Percentiles rank a stretch among this genome's conserved stretches.
Evolutionary conservation across 179 eudicot genomes (phyloP).

Genomic region (Nepenthes alata): DNA sequence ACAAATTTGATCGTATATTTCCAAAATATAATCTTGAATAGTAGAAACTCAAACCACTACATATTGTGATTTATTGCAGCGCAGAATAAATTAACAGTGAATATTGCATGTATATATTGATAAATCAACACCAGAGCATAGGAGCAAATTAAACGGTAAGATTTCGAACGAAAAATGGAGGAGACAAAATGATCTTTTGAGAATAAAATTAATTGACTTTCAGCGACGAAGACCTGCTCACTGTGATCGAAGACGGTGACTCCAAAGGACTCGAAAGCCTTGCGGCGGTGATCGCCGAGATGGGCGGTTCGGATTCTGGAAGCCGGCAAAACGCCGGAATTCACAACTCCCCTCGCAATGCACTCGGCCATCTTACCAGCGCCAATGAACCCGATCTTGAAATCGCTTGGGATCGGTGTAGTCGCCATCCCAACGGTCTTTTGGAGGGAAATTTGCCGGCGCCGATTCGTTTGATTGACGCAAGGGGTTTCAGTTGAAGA

Average conservation of each 20-base stretch:
- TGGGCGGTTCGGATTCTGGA: slow-evolving; percentile 75
- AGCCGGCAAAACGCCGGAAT: slow-evolving; percentile 65
- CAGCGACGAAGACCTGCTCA: slow-evolving; percentile 16
- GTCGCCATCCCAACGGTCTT: background rate
- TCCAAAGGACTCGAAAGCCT: slow-evolving; percentile 71
- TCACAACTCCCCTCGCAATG: slow-evolving; percentile 76
- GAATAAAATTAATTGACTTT: background rate
- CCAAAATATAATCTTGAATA: no score
- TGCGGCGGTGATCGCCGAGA: slow-evolving; percentile 38
- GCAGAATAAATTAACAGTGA: no score
- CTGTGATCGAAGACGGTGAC: slow-evolving; percentile 53
- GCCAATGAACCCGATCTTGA: slow-evolving; percentile 84
- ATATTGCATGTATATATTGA: background rate
- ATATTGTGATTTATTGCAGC: no score
- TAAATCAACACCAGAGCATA: no score
- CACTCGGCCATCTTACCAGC: slow-evolving; percentile 99
- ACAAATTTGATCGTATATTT: background rate
- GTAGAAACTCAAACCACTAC: no score
- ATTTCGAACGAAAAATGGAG: background rate
- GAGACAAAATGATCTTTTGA: background rate
- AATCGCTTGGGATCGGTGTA: slow-evolving; percentile 51
- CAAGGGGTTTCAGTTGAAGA: no score
- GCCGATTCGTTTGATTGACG: background rate
- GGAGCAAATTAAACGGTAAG: background rate
- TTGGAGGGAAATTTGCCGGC: background rate